phyloP scores from a whole-genome alignment of 768 basidiomycete genomes.

The Amanita inopinata region DNA sequence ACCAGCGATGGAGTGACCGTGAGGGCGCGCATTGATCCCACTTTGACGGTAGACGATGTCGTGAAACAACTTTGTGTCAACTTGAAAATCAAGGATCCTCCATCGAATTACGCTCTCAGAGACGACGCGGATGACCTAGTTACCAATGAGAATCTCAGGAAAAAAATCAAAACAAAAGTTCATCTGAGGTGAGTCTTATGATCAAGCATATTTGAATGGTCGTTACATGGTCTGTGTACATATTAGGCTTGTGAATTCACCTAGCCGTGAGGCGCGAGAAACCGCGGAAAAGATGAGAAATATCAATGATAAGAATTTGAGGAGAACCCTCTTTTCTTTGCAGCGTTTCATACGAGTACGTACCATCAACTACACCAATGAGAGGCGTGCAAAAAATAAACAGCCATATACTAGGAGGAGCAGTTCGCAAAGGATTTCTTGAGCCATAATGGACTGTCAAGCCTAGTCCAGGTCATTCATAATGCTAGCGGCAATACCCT shows the following conservation, averaged over 20 bases:
- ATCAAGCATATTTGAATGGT: too few relatives aligned
- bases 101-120: constrained; percentile 65
- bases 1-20: constrained; percentile 68
- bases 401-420: constrained; percentile 50
- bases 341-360: constrained; percentile 72
- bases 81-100: constrained; percentile 67
- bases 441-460: constrained; percentile 55
- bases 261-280: constrained; percentile 70
- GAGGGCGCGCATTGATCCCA: constrained; percentile 77
- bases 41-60: constrained; percentile 77
- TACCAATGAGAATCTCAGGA: constrained; percentile 78
- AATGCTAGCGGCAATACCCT: constrained; percentile 71
- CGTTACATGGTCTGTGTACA: too few relatives aligned
- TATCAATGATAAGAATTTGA: constrained; percentile 51
- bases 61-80: constrained; percentile 75
- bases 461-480: constrained; percentile 63
- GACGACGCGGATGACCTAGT: constrained; percentile 80
- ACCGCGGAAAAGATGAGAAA: constrained; percentile 58
- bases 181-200: constrained; percentile 55
- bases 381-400: constrained; percentile 1
- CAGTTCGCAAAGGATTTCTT: constrained; percentile 77
- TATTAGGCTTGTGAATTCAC: constrained; percentile 79
- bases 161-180: constrained; percentile 69
- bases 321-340: constrained; percentile 64
- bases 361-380: neutral